These are phyloP conservation scores for Peniophora sp. DNA, from an alignment of 1,284 basidiomycete species.

Conservation along the genomic window DNA sequence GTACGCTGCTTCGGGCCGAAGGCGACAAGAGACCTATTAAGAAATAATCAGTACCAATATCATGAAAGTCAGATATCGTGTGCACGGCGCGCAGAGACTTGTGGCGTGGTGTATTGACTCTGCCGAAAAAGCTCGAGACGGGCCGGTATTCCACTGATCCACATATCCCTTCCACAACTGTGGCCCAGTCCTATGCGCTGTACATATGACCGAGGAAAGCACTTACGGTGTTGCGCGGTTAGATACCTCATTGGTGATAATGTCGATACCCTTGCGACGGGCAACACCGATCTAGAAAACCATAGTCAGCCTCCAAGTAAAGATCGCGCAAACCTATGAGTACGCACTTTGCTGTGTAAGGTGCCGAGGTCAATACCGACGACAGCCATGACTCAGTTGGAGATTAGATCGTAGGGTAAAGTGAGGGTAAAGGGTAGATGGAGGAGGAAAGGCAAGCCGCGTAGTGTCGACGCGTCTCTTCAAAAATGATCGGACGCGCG, in stretches of 20 bases:
- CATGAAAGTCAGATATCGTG: background rate
- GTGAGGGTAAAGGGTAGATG: constrained; percentile 12
- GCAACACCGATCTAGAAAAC: constrained; percentile 79
- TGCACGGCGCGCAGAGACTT: background rate
- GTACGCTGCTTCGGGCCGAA: constrained; percentile 85
- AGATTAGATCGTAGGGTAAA: constrained; percentile 8
- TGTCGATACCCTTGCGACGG: constrained; percentile 89
- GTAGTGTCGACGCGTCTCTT: background rate
- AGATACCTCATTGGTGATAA: constrained; percentile 92
- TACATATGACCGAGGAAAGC: background rate
- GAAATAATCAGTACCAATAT: background rate
- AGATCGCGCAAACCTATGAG: constrained; percentile 3
- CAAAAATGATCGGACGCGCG: background rate
- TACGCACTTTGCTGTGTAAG: constrained; percentile 71
- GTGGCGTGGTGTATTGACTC: too few relatives aligned
- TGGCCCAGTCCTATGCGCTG: too few relatives aligned
- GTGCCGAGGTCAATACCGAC: constrained; percentile 91
- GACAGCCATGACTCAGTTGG: constrained; percentile 58
- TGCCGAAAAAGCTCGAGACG: too few relatives aligned
- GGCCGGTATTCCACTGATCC: too few relatives aligned
- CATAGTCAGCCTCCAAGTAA: constrained; percentile 11
- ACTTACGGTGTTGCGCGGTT: constrained; percentile 89
- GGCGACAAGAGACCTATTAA: constrained; percentile 76
- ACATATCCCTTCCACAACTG: too few relatives aligned
- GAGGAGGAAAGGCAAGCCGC: constrained; percentile 2